Conservation (phyloP, 495 filamentous ascomycete genomes). For the Penicillium macrosclerotiorum region DNA sequence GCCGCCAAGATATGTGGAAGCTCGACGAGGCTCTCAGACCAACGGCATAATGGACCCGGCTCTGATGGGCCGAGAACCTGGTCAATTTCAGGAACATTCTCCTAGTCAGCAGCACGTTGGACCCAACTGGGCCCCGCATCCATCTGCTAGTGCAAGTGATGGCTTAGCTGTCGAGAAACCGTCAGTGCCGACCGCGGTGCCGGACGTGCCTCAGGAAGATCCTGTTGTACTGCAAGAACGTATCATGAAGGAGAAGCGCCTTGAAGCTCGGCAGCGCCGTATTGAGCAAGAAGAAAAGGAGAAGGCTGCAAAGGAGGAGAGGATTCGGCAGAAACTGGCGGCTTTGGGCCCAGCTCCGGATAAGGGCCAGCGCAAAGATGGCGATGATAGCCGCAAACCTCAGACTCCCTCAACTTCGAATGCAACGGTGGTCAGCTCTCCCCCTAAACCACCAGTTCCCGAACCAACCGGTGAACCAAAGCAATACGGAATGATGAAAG, state of each 20-base stretch:
- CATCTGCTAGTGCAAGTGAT: slow-evolving; percentile 44
- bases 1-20: slow-evolving; percentile 44
- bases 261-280: slow-evolving; percentile 73
- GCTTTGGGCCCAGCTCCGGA: slow-evolving; percentile 66
- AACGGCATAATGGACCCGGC: slow-evolving; percentile 39
- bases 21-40: slow-evolving; percentile 44
- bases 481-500: slow-evolving; percentile 60
- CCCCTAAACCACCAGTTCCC: slow-evolving; percentile 52
- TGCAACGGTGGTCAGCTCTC: slow-evolving; percentile 34
- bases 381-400: slow-evolving; percentile 26
- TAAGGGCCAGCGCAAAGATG: slow-evolving; percentile 51
- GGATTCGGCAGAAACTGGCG: slow-evolving; percentile 81
- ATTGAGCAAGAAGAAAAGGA: slow-evolving; percentile 78
- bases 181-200: slow-evolving; percentile 19
- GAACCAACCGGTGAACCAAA: slow-evolving; percentile 52
- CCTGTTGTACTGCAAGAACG: slow-evolving; percentile 69
- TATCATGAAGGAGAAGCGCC: slow-evolving; percentile 79
- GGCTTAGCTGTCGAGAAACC: slow-evolving; percentile 43
- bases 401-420: slow-evolving; percentile 21
- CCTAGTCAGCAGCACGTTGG: slow-evolving; percentile 25
- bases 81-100: slow-evolving; percentile 24
- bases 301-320: slow-evolving; percentile 74
- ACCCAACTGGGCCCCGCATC: slow-evolving; percentile 46
- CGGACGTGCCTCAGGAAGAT: slow-evolving; percentile 50
- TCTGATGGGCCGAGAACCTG: slow-evolving; percentile 24